Percentiles rank a stretch among this genome's conserved stretches.
phyloP scores from a whole-genome alignment of 768 basidiomycete species.

The Pilatotrama ljubarskyi region DNA sequence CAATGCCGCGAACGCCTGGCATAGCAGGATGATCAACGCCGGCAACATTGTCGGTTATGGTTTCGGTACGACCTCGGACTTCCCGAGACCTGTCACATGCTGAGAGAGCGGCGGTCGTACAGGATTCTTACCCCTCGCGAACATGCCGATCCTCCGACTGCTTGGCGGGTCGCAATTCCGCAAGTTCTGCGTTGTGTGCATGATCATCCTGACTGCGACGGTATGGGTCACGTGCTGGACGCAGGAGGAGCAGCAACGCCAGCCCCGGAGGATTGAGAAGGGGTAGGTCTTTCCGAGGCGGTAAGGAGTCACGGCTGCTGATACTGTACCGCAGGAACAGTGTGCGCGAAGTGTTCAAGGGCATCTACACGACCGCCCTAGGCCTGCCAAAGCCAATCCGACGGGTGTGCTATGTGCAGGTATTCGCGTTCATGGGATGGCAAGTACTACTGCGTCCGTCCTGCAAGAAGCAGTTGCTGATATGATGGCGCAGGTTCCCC shows the following conservation, averaged over 20 bases:
- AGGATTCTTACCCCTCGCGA: constrained; percentile 88
- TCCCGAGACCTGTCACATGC: not conserved
- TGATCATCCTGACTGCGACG: constrained; percentile 73
- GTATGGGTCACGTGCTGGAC: constrained; percentile 88
- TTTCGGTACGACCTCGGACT: constrained; percentile 56
- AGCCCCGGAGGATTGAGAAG: constrained; percentile 41
- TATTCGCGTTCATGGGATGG: constrained; percentile 98
- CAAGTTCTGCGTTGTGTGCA: constrained; percentile 89
- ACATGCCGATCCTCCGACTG: constrained; percentile 72
- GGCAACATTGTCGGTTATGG: constrained; percentile 96
- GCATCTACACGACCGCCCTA: constrained; percentile 71
- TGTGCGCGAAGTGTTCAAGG: constrained; percentile 50
- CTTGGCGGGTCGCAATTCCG: constrained; percentile 94
- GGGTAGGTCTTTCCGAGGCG: constrained; percentile 10
- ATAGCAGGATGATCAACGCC: constrained; percentile 93
- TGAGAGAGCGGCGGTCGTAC: not conserved
- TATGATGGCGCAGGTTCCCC: constrained; percentile 66
- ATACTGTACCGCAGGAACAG: not conserved
- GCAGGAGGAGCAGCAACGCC: constrained; percentile 77
- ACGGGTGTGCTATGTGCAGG: constrained; percentile 88
- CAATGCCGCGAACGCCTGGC: constrained; percentile 96
- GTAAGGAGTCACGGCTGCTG: not conserved
- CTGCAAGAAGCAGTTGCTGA: constrained; percentile 4
- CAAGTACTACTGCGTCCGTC: constrained; percentile 34
- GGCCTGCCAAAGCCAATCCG: constrained; percentile 82